phyloP scores from a whole-genome alignment of 2,329 filamentous ascomycete genomes.

The Sarocladium brachiariae region DNA sequence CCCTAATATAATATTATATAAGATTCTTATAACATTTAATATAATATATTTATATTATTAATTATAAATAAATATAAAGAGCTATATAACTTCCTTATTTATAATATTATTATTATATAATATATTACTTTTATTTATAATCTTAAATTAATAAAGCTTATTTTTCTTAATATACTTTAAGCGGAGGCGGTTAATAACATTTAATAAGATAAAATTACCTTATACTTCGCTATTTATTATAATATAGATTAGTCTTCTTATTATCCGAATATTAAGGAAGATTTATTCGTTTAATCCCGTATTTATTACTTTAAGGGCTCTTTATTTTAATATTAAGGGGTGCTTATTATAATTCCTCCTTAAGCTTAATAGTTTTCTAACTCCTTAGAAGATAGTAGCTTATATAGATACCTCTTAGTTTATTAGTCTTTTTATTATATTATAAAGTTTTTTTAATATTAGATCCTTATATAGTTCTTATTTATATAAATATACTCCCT shows the following conservation, averaged over 20 bases:
- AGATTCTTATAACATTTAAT: too few species aligned
- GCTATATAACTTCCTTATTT: too few species aligned
- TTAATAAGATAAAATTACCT: conserved; percentile 1
- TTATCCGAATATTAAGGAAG: background rate
- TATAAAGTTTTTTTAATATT: background rate
- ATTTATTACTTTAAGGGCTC: background rate
- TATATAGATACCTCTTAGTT: too few species aligned
- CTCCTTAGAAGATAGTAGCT: background rate
- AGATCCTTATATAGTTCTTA: background rate
- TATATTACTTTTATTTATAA: too few species aligned
- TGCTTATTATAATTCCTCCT: background rate
- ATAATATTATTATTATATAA: too few species aligned
- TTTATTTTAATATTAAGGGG: background rate
- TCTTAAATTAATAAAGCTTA: too few species aligned
- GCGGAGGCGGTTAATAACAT: background rate
- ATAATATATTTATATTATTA: too few species aligned
- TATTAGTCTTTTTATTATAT: background rate
- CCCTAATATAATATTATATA: too few species aligned
- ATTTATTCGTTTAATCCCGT: background rate
- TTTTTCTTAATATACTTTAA: conserved; percentile 1
- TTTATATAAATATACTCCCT: background rate
- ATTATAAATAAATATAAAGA: too few species aligned
- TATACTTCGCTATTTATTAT: conserved; percentile 3
- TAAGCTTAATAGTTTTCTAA: background rate
- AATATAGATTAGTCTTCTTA: background rate